These are phyloP conservation scores for Sclerotinia nivalis DNA, from an alignment of 2,329 filamentous ascomycete genomes.

Conservation along the genomic window DNA sequence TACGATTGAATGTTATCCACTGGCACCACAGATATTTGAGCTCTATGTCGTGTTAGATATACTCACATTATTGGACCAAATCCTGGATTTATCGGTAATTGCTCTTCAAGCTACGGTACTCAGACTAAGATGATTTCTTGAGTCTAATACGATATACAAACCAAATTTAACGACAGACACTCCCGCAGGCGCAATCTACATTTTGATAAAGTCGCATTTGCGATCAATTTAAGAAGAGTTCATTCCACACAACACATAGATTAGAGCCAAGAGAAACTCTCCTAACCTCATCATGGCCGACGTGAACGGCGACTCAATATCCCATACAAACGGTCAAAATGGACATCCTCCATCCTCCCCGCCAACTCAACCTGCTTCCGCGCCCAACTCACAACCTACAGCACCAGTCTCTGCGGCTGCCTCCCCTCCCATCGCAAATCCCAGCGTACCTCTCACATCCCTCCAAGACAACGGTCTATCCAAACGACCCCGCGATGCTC, in stretches of 20 bases:
- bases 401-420: constrained; percentile 24
- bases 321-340: constrained; percentile 61
- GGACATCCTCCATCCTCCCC: constrained; percentile 45
- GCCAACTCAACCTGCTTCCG: constrained; percentile 33
- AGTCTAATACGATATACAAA: not conserved
- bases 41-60: not conserved
- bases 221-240: not conserved
- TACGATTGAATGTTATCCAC: constrained; percentile 6
- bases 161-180: not conserved
- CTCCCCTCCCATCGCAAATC: constrained; percentile 28
- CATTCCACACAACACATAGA: not conserved
- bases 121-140: not conserved
- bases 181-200: not conserved
- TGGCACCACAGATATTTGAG: constrained; percentile 9
- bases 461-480: constrained; percentile 40
- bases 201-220: not conserved
- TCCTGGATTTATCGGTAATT: not conserved
- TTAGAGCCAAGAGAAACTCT: not conserved
- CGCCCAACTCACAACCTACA: constrained; percentile 32
- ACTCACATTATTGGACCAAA: not conserved
- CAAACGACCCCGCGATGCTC: constrained; percentile 71
- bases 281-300: constrained; percentile 36
- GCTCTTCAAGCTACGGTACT: not conserved
- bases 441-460: constrained; percentile 40
- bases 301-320: constrained; percentile 38